A percentile compares a stretch with the other conserved stretches of the same genome.
Conservation (phyloP, 257 asterid species). For the Penstemon barbatus region DNA sequence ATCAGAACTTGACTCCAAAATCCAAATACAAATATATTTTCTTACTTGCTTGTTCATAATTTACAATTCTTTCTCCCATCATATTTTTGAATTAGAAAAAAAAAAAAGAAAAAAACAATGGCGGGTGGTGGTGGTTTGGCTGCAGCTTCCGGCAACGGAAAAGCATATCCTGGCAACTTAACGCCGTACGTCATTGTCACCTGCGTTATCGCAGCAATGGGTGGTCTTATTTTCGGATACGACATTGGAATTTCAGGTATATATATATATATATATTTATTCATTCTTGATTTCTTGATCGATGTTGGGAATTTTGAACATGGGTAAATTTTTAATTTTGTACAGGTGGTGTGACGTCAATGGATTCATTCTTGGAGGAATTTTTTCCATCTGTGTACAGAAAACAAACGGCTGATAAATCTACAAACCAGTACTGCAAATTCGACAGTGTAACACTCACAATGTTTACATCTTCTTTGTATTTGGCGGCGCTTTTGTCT, state of each 20-base stretch:
- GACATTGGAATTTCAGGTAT: slow-evolving; percentile 91
- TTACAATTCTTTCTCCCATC: no score
- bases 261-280: background rate
- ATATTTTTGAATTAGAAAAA: no score
- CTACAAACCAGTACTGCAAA: slow-evolving; percentile 73
- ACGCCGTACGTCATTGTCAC: slow-evolving; percentile 68
- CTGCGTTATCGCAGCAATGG: slow-evolving; percentile 89
- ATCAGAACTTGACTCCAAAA: no score
- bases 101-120: no score
- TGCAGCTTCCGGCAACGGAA: no score
- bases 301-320: no score
- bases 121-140: no score
- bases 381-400: slow-evolving; percentile 64
- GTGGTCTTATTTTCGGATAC: slow-evolving; percentile 87
- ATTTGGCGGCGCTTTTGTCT: slow-evolving; percentile 76
- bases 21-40: no score
- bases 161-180: no score
- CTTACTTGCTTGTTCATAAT: no score
- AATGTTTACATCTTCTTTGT: slow-evolving; percentile 82
- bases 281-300: no score
- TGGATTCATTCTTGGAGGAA: slow-evolving; percentile 64
- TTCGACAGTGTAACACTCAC: slow-evolving; percentile 72
- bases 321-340: no score
- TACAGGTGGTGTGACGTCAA: slow-evolving; percentile 89
- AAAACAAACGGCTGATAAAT: slow-evolving; percentile 47